Evolutionary conservation across 2,329 filamentous ascomycete genomes (phyloP).

Genomic region (Triangularia setosa): DNA sequence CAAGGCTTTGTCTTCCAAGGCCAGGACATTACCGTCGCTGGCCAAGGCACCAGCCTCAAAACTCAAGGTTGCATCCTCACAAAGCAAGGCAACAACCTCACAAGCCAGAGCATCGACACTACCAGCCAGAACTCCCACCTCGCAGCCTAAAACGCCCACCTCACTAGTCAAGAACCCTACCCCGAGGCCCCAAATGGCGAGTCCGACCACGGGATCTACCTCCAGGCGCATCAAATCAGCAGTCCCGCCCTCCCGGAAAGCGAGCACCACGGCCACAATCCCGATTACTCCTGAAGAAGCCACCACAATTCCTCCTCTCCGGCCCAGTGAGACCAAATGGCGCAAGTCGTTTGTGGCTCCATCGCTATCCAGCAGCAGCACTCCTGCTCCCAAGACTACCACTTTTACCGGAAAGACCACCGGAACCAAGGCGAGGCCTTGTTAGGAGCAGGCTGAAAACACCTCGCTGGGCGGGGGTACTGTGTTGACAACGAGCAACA

Average conservation of each 20-base stretch:
- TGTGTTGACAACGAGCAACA: background rate
- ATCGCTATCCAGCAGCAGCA: background rate
- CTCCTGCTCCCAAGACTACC: background rate
- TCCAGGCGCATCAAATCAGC: background rate
- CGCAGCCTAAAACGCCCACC: background rate
- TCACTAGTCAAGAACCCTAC: background rate
- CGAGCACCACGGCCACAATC: background rate
- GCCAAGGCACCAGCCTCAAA: background rate
- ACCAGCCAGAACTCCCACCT: background rate
- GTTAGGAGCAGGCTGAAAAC: background rate
- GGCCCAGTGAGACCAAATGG: background rate
- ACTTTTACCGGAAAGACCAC: background rate
- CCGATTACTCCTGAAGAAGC: background rate
- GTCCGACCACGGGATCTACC: background rate
- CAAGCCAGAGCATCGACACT: background rate
- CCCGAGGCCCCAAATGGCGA: background rate
- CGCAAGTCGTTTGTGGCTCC: background rate
- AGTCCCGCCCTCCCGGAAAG: background rate
- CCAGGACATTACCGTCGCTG: background rate
- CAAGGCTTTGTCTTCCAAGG: background rate
- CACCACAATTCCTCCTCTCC: background rate
- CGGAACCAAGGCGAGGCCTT: background rate
- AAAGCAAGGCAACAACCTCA: background rate
- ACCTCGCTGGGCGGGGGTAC: background rate
- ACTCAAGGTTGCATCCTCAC: background rate